Base-by-base conservation (phyloP, 2,329 filamentous ascomycete genomes). In the Mycosphaerella arachidis region DNA sequence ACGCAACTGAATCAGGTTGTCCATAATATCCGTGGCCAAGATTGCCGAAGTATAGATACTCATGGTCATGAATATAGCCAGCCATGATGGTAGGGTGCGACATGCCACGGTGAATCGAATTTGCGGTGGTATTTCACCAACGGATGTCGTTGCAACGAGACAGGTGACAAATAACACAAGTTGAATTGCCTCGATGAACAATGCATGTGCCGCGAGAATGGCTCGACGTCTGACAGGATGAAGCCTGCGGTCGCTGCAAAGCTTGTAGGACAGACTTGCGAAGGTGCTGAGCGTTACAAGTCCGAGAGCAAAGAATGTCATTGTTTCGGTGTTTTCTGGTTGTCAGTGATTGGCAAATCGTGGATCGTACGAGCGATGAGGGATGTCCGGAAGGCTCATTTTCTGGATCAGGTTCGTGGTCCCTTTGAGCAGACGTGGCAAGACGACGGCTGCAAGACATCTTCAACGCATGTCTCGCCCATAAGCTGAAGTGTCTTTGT, bases 171-270 rank as follows among this genome's bases (percentile, higher is more conserved):
- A n/a, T 8, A 61, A 10, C 1, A 53, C 5, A 0, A 63, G 18
- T 48, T 65, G 61, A 7, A 63, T 18, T 12, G 52, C 35, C 20
- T 65, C 63, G 29, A 61, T 63, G 5, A 55, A 30, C 37, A 58
- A 61, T 4, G 63, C 63, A 20, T 65, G 63, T 18, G 45, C 30
- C 20, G 29, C 48, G 10, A 40, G 53, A 35, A 61, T 24, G 9
- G 13, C 43, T 5, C 30, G 48, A 8, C 55, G 40, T 18, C 40
- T 13, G 6, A 0, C 18, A 6, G 8, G 31, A 29, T 13, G 53
- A 53, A 60, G 18, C 2, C 30, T 12, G 35, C 18, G 24, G 16
- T 27, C 27, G 12, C 31, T 45, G 27, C 2, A 18, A 10, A 20
- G 40, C 10, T 58, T 59, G 61, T 62, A 65, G 12, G 40, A 31